These are phyloP conservation scores for Echinochloa phyllopogon DNA, from an alignment of 176 grass and related monocot species.

Conservation along the genomic window DNA sequence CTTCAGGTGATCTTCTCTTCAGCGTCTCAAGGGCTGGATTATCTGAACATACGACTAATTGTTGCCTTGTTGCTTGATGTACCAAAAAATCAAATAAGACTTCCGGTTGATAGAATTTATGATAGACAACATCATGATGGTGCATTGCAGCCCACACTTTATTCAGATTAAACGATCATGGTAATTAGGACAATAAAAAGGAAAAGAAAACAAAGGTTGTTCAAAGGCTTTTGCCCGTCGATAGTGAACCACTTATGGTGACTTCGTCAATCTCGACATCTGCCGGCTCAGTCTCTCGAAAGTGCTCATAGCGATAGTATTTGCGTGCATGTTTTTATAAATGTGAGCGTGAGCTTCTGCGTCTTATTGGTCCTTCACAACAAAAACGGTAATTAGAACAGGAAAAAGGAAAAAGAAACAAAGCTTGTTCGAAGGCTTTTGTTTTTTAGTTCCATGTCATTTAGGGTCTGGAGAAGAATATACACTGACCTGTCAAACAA, in stretches of 20 bases:
- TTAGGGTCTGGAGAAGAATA: conserved; percentile 11
- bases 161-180: neutral
- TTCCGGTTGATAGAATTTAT: neutral
- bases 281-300: too few relatives aligned
- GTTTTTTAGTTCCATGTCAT: neutral
- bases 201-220: neutral
- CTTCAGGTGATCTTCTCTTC: conserved; percentile 15
- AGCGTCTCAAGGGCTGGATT: conserved; percentile 22
- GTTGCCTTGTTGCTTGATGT: conserved; percentile 12
- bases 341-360: too few relatives aligned
- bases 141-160: neutral
- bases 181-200: neutral
- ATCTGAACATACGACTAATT: conserved; percentile 1
- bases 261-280: too few relatives aligned
- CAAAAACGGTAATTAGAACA: neutral
- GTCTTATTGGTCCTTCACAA: too few relatives aligned
- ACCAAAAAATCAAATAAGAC: neutral
- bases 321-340: too few relatives aligned
- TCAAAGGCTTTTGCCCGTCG: neutral
- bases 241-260: too few relatives aligned
- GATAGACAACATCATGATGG: neutral
- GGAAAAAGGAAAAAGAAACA: neutral
- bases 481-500: neutral
- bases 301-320: too few relatives aligned
- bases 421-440: neutral